Conservation (phyloP, 1,284 basidiomycete species). For the Cryptococcus sp. region DNA sequence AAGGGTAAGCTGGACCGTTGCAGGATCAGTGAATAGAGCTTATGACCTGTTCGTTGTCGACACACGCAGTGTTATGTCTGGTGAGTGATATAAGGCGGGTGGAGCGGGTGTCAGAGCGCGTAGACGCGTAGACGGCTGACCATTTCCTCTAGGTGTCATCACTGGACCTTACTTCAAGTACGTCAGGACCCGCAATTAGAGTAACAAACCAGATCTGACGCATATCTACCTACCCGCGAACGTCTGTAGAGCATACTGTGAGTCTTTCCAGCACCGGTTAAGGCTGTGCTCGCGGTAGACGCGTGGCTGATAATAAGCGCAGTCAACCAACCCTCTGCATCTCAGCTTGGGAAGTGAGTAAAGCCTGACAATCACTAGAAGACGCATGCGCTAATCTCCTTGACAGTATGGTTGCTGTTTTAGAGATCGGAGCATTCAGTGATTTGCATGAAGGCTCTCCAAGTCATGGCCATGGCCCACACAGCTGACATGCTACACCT, state of each 20-base stretch:
- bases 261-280: constrained; percentile 3
- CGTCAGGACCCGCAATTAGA: constrained; percentile 10
- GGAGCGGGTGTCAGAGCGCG: background rate
- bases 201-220: background rate
- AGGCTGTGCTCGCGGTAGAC: background rate
- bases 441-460: constrained; percentile 34
- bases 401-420: constrained; percentile 79
- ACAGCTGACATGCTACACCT: background rate
- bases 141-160: constrained; percentile 66
- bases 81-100: constrained; percentile 17
- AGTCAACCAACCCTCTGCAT: constrained; percentile 66
- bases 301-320: background rate
- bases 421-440: constrained; percentile 92
- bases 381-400: constrained; percentile 53
- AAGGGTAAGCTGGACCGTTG: constrained; percentile 61
- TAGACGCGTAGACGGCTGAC: background rate
- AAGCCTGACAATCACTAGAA: constrained; percentile 31
- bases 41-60: background rate
- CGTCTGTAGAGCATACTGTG: constrained; percentile 29
- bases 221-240: background rate
- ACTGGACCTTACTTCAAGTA: constrained; percentile 83
- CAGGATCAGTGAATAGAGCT: background rate
- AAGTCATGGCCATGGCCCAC: background rate
- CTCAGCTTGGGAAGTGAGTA: constrained; percentile 53
- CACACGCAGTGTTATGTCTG: constrained; percentile 43